Evolutionary conservation across 1,284 basidiomycete species (phyloP).

Genomic region (Hymenochaete sp.): DNA sequence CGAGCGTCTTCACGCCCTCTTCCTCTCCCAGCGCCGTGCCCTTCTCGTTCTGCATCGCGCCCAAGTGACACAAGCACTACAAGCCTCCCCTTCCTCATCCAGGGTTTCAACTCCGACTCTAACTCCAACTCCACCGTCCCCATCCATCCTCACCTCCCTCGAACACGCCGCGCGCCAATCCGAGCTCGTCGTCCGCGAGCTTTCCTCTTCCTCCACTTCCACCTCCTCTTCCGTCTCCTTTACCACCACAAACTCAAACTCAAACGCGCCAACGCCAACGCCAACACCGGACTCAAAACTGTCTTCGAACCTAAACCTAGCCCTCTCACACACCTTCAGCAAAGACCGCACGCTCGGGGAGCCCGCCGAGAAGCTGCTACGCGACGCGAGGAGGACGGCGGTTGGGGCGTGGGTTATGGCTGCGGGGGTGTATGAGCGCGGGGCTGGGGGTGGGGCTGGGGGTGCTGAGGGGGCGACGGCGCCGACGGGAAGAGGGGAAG

Average conservation of each 20-base stretch:
- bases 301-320: background rate
- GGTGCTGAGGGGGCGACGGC: background rate
- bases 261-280: background rate
- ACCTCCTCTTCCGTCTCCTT: background rate
- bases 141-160: constrained; percentile 8
- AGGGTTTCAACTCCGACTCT: no score
- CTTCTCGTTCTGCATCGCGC: constrained; percentile 68
- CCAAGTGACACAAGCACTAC: constrained; percentile 60
- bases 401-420: constrained; percentile 61
- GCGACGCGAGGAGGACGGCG: constrained; percentile 61
- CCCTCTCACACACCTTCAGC: background rate
- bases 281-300: no score
- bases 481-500: background rate
- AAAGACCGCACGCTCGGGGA: constrained; percentile 36
- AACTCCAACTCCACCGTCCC: no score
- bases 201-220: constrained; percentile 26
- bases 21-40: constrained; percentile 64
- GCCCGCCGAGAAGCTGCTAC: constrained; percentile 51
- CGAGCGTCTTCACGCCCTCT: constrained; percentile 56
- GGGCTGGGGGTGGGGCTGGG: no score
- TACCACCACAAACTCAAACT: background rate
- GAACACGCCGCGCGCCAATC: constrained; percentile 54
- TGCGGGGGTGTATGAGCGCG: constrained; percentile 40
- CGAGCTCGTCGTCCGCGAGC: constrained; percentile 50
- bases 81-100: no score